phyloP scores from a whole-genome alignment of 2,329 filamentous ascomycete species.

The Orbilia javanica region DNA sequence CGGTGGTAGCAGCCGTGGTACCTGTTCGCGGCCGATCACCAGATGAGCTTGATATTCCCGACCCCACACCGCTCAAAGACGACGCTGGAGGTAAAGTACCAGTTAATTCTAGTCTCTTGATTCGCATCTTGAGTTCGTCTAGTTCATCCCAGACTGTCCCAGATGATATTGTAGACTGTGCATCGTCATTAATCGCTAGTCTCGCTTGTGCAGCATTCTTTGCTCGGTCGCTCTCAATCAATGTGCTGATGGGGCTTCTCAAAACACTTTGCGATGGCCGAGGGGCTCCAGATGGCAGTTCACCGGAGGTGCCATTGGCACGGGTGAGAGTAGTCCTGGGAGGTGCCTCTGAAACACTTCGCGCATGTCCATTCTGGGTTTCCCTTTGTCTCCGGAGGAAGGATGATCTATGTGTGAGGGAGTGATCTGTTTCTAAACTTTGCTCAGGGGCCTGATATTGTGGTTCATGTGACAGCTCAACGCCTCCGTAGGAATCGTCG shows the following conservation, averaged over 20 bases:
- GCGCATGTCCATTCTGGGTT: slow-evolving; percentile 44
- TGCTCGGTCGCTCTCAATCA: slow-evolving; percentile 58
- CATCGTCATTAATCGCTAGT: slow-evolving; percentile 70
- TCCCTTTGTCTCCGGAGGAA: slow-evolving; percentile 50
- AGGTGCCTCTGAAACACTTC: slow-evolving; percentile 52
- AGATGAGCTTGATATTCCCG: slow-evolving; percentile 74
- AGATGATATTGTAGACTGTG: slow-evolving; percentile 88
- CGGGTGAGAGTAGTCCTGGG: slow-evolving; percentile 55
- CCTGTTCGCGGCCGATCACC: slow-evolving; percentile 90
- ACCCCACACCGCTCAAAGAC: slow-evolving; percentile 80
- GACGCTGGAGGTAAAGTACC: slow-evolving; percentile 86
- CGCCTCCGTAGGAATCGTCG: slow-evolving; percentile 47
- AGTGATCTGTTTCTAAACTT: slow-evolving; percentile 34
- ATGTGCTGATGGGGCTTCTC: slow-evolving; percentile 41
- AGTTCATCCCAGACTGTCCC: slow-evolving; percentile 94
- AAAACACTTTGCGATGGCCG: slow-evolving; percentile 50
- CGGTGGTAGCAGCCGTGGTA: slow-evolving; percentile 88
- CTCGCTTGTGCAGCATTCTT: slow-evolving; percentile 52
- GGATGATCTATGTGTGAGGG: slow-evolving; percentile 40
- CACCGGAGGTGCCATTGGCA: slow-evolving; percentile 51
- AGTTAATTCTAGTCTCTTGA: slow-evolving; percentile 88
- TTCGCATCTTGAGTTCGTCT: slow-evolving; percentile 93
- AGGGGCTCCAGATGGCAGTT: slow-evolving; percentile 52
- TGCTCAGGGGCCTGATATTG: slow-evolving; percentile 50
- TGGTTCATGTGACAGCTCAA: slow-evolving; percentile 45